phyloP scores from a whole-genome alignment of 2,329 filamentous ascomycete species.

The Fusarium verticillioides region DNA sequence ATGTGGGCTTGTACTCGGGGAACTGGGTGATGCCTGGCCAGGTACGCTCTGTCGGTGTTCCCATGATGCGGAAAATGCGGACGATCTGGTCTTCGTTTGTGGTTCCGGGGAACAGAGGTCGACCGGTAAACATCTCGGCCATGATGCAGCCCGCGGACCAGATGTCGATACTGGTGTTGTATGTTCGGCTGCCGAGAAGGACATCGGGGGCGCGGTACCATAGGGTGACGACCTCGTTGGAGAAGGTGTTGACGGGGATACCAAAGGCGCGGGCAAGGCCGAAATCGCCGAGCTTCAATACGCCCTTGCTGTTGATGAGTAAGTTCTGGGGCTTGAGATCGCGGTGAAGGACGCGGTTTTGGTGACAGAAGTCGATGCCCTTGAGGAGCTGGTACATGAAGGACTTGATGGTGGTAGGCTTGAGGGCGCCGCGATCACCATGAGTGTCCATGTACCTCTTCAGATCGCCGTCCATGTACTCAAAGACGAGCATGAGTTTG shows the following conservation, averaged over 20 bases:
- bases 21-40: slow-evolving; percentile 97
- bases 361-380: slow-evolving; percentile 97
- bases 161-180: slow-evolving; percentile 99
- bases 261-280: slow-evolving; percentile 94
- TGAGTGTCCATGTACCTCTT: slow-evolving; percentile 99
- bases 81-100: slow-evolving; percentile 98
- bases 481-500: slow-evolving; percentile 99
- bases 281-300: slow-evolving; percentile 94
- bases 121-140: slow-evolving; percentile 98
- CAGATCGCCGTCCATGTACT: slow-evolving; percentile 97
- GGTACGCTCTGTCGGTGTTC: slow-evolving; percentile 91
- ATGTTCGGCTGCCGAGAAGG: slow-evolving; percentile 90
- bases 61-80: slow-evolving; percentile 98
- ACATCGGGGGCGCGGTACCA: slow-evolving; percentile 99
- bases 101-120: slow-evolving; percentile 94
- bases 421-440: slow-evolving; percentile 88
- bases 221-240: slow-evolving; percentile 95
- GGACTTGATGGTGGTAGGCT: slow-evolving; percentile 92
- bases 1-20: slow-evolving; percentile 97
- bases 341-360: slow-evolving; percentile 94
- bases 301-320: slow-evolving; percentile 90
- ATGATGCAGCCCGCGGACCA: slow-evolving; percentile 99
- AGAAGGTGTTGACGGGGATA: slow-evolving; percentile 98
- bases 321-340: slow-evolving; percentile 97
- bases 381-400: slow-evolving; percentile 99